Conservation (phyloP, 2,329 filamentous ascomycete species). For the Endocalyx cinctus region DNA sequence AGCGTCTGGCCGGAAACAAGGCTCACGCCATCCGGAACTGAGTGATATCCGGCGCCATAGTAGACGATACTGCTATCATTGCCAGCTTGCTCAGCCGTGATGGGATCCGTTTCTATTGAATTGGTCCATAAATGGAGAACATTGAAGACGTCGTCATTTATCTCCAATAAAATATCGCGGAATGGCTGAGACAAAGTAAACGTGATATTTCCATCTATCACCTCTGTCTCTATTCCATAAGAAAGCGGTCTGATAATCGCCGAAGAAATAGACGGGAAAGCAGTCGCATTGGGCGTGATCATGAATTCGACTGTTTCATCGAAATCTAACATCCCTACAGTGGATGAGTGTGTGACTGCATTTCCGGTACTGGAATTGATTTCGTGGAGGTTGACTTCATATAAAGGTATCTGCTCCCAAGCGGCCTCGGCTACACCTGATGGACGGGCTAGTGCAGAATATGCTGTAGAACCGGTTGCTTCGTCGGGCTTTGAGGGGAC, state of each 20-base stretch:
- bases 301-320: no score
- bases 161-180: conserved; percentile 18
- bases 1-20: conserved; percentile 14
- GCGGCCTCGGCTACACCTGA: neutral
- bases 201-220: neutral
- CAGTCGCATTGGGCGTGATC: no score
- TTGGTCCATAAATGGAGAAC: conserved; percentile 21
- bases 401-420: neutral
- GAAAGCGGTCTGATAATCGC: no score
- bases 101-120: conserved; percentile 8
- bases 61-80: conserved; percentile 16
- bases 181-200: neutral
- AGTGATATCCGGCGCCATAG: conserved; percentile 22
- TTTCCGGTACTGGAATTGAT: conserved; percentile 1
- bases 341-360: neutral
- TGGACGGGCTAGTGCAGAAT: neutral
- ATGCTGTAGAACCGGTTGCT: no score
- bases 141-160: conserved; percentile 23
- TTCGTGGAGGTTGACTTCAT: neutral
- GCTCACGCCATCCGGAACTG: conserved; percentile 8
- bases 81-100: conserved; percentile 8
- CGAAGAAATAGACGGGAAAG: no score
- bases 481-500: no score
- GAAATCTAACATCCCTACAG: neutral
- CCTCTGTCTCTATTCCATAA: no score